A percentile compares a stretch with the other conserved stretches of the same genome.
Conservation (phyloP, 1,284 basidiomycete genomes). For the Termitomyces sp. region DNA sequence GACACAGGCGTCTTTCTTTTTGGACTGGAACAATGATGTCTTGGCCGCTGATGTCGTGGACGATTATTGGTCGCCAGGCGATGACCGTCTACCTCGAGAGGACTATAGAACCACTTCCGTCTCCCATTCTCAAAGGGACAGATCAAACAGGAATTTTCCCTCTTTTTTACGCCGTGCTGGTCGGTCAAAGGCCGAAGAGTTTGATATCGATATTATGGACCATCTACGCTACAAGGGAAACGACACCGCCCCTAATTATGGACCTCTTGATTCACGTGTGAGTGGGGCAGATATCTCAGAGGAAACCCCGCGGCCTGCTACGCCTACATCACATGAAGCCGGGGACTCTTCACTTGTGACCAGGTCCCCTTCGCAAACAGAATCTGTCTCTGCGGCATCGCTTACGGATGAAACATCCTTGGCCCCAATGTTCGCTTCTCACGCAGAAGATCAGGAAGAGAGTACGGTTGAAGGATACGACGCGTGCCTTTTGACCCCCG, state of each 20-base stretch:
- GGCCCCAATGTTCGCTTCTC: background rate
- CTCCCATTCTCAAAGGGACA: background rate
- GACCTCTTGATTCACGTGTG: background rate
- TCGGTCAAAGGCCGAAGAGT: background rate
- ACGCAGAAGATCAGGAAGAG: background rate
- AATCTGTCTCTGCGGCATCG: slow-evolving; percentile 8
- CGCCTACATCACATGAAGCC: background rate
- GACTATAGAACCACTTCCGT: background rate
- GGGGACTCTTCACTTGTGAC: slow-evolving; percentile 2
- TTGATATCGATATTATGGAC: slow-evolving; percentile 15
- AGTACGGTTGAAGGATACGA: background rate
- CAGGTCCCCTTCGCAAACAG: slow-evolving; percentile 9
- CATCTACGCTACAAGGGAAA: slow-evolving; percentile 3
- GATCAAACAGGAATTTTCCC: background rate
- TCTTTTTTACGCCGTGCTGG: background rate
- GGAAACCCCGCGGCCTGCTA: background rate
- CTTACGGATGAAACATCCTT: slow-evolving; percentile 2
- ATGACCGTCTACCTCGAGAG: background rate
- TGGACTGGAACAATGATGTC: slow-evolving; percentile 46
- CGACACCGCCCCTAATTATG: background rate
- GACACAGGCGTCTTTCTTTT: slow-evolving; percentile 46
- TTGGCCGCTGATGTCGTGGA: slow-evolving; percentile 11
- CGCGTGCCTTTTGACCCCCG: background rate
- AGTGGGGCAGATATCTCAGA: background rate
- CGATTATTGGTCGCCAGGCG: background rate